These are phyloP conservation scores for Skeletonema menzelii DNA, from an alignment of 108 stramenopile species.

Conservation along the genomic window DNA sequence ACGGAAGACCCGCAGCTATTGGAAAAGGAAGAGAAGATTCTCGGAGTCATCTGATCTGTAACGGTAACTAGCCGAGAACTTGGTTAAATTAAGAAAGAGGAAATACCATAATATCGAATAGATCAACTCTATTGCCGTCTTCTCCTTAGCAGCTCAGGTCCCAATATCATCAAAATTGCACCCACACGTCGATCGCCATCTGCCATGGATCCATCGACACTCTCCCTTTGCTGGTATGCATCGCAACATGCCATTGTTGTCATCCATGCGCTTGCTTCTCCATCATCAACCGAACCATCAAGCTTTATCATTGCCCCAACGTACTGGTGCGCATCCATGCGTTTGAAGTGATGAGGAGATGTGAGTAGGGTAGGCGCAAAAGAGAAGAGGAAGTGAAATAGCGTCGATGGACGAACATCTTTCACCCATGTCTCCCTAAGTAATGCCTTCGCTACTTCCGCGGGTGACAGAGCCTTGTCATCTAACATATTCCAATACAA, in stretches of 20 bases:
- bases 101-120: too few relatives aligned
- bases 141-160: constrained; percentile 78
- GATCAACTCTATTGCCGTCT: constrained; percentile 46
- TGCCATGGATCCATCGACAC: constrained; percentile 37
- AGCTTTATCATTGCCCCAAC: constrained; percentile 63
- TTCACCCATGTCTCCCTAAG: constrained; percentile 82
- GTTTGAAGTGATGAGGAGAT: constrained; percentile 84
- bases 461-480: constrained; percentile 51
- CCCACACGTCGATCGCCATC: constrained; percentile 75
- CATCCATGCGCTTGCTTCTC: constrained; percentile 89
- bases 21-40: constrained; percentile 10
- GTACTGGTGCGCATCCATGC: constrained; percentile 78
- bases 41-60: not conserved
- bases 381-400: constrained; percentile 82
- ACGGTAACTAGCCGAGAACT: not conserved
- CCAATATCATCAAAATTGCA: constrained; percentile 74
- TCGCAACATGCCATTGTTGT: constrained; percentile 85
- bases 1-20: constrained; percentile 25
- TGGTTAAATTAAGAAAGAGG: not conserved
- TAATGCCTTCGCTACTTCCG: constrained; percentile 66
- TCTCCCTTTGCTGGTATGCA: constrained; percentile 84
- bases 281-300: constrained; percentile 81
- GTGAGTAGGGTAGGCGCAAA: constrained; percentile 78
- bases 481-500: constrained; percentile 88
- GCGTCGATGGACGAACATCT: constrained; percentile 81